Conservation (phyloP, 2,329 filamentous ascomycete genomes). For the Xylariaceae sp. region DNA sequence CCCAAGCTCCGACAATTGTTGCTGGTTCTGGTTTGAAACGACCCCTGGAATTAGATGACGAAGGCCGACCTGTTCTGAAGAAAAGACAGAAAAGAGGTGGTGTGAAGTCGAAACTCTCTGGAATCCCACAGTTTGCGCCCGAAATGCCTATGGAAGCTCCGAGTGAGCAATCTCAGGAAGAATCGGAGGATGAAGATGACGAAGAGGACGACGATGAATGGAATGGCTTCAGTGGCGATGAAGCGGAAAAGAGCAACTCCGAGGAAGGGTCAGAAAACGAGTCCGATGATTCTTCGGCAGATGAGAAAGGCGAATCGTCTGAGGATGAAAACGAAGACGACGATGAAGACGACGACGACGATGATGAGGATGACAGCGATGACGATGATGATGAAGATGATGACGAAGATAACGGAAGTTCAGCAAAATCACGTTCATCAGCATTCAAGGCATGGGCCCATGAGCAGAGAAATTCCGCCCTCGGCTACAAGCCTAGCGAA, state of each 20-base stretch:
- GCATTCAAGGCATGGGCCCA: constrained; percentile 95
- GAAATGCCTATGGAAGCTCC: constrained; percentile 19
- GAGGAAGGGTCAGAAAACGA: constrained; percentile 29
- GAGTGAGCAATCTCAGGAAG: constrained; percentile 21
- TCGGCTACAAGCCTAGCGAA: constrained; percentile 56
- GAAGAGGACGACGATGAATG: constrained; percentile 49
- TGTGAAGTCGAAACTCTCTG: constrained; percentile 50
- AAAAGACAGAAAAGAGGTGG: constrained; percentile 71
- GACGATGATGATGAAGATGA: constrained; percentile 33
- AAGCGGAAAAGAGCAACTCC: constrained; percentile 27
- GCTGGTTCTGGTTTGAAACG: constrained; percentile 80
- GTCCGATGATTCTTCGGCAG: constrained; percentile 30
- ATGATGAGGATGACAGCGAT: constrained; percentile 33
- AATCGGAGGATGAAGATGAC: constrained; percentile 8
- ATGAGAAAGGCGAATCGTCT: constrained; percentile 29
- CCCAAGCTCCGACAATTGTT: constrained; percentile 8
- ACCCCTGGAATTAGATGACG: constrained; percentile 72
- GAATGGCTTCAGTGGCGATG: constrained; percentile 56
- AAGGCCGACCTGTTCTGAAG: constrained; percentile 74
- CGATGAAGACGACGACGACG: constrained; percentile 22
- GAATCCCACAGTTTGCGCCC: constrained; percentile 32
- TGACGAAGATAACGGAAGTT: constrained; percentile 30
- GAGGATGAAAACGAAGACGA: constrained; percentile 25
- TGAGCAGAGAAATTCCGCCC: constrained; percentile 75
- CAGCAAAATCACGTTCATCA: constrained; percentile 41